A percentile compares a stretch with the other conserved stretches of the same genome.
These are phyloP conservation scores for Mimosa bimucronata DNA, from an alignment of 306 rosid genomes.

Conservation along the genomic window DNA sequence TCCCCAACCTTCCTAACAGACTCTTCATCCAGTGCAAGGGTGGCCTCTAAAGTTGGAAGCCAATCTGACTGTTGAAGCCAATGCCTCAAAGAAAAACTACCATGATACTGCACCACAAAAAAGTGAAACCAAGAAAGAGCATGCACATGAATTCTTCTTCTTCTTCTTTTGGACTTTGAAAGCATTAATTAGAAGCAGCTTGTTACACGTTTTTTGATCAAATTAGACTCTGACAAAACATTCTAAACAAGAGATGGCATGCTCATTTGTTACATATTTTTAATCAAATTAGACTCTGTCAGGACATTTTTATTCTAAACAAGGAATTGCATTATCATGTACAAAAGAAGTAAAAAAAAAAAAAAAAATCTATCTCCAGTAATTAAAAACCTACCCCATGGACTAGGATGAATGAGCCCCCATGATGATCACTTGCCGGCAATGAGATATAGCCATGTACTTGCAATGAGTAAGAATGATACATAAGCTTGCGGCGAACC, in stretches of 20 bases:
- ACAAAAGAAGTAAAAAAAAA: slow-evolving; percentile 7
- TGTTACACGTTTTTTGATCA: not conserved
- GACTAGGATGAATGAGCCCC: slow-evolving; percentile 76
- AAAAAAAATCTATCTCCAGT: slow-evolving; percentile 23
- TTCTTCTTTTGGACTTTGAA: not conserved
- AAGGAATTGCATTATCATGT: slow-evolving; percentile 25
- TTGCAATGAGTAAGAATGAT: slow-evolving; percentile 96
- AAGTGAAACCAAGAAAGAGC: slow-evolving; percentile 5
- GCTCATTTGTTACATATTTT: not conserved
- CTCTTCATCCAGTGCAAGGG: slow-evolving; percentile 96
- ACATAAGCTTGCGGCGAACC: slow-evolving; percentile 74
- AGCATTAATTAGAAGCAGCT: not conserved
- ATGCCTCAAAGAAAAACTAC: slow-evolving; percentile 95
- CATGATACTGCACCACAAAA: slow-evolving; percentile 74
- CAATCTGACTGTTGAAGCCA: slow-evolving; percentile 98
- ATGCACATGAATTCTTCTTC: not conserved
- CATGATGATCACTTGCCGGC: slow-evolving; percentile 55
- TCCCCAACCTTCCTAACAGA: slow-evolving; percentile 93
- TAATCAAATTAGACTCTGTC: slow-evolving; percentile 9
- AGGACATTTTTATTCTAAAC: slow-evolving; percentile 12
- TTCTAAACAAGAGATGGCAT: slow-evolving; percentile 23
- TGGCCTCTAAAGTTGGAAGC: slow-evolving; percentile 98
- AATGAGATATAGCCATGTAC: slow-evolving; percentile 88
- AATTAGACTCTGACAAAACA: not conserved
- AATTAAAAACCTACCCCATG: slow-evolving; percentile 76